Evolutionary conservation across 169 alveolate species (phyloP).

Genomic region (Theileria parva): DNA sequence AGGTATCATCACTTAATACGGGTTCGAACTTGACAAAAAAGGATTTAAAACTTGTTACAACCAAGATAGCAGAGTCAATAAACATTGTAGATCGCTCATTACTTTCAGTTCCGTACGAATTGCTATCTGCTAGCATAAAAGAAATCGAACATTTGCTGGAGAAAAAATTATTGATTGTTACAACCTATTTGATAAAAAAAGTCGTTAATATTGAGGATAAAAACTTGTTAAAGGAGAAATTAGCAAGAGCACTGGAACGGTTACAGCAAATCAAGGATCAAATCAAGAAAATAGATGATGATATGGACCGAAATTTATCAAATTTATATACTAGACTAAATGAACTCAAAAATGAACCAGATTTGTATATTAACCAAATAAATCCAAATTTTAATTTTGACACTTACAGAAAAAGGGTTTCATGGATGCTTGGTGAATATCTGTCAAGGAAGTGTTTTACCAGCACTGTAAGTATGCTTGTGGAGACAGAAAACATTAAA

Average conservation of each 20-base stretch:
- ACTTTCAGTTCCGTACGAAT: conserved; percentile 30
- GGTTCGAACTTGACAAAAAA: not conserved
- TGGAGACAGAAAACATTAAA: conserved; percentile 22
- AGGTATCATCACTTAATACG: not conserved
- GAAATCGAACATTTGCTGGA: conserved; percentile 49
- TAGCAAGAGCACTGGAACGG: conserved; percentile 53
- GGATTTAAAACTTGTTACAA: conserved; percentile 1
- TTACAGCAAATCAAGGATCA: conserved; percentile 22
- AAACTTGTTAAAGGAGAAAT: conserved; percentile 23
- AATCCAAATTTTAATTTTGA: conserved; percentile 30
- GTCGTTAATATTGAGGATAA: conserved; percentile 11
- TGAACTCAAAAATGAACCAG: conserved; percentile 33
- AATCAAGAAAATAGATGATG: conserved; percentile 22
- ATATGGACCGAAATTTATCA: conserved; percentile 1
- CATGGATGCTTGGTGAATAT: conserved; percentile 58
- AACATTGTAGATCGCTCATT: conserved; percentile 41
- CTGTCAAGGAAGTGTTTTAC: conserved; percentile 42
- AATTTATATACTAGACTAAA: conserved; percentile 25
- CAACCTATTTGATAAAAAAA: conserved; percentile 46
- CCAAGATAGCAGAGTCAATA: not conserved
- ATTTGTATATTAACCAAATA: not conserved
- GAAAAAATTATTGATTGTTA: conserved; percentile 50
- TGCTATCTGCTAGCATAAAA: not conserved
- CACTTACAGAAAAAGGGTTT: conserved; percentile 49
- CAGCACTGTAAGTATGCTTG: conserved; percentile 18